A percentile compares a stretch with the other conserved stretches of the same genome.
Conservation (phyloP, 345 rosid genomes). For the Gossypium ekmanianum region DNA sequence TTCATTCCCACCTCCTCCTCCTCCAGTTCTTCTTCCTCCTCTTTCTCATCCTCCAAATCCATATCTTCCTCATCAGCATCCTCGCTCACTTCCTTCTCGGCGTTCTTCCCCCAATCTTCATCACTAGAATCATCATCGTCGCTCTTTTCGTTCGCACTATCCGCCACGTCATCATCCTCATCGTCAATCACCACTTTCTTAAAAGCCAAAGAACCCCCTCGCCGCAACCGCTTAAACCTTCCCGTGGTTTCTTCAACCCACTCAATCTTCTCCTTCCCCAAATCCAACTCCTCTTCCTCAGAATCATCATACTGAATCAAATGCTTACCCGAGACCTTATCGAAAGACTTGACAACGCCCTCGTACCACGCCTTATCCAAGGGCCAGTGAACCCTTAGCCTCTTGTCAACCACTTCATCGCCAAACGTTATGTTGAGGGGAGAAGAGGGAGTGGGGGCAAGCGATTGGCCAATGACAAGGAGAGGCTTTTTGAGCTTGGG, state of each 20-base stretch:
- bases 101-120: conserved; percentile 69
- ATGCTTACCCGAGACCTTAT: conserved; percentile 57
- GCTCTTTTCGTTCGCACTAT: conserved; percentile 31
- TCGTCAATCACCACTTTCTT: conserved; percentile 46
- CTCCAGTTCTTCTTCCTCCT: conserved; percentile 25
- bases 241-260: conserved; percentile 48
- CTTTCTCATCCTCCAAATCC: conserved; percentile 60
- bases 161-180: conserved; percentile 35
- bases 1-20: conserved; percentile 24
- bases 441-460: conserved; percentile 28
- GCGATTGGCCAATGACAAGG: conserved; percentile 58
- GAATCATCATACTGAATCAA: conserved; percentile 69
- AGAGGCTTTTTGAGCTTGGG: conserved; percentile 53
- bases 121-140: conserved; percentile 62
- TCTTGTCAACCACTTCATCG: conserved; percentile 56
- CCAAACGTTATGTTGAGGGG: conserved; percentile 35
- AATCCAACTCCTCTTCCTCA: conserved; percentile 84
- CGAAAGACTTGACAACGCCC: conserved; percentile 52
- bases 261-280: conserved; percentile 80
- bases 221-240: conserved; percentile 59
- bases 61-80: conserved; percentile 44
- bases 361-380: conserved; percentile 86
- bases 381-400: conserved; percentile 89
- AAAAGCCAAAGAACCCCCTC: conserved; percentile 50
- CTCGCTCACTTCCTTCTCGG: conserved; percentile 43